phyloP scores from a whole-genome alignment of 371 early-diverging fungal species.

The Circinella umbellata region DNA sequence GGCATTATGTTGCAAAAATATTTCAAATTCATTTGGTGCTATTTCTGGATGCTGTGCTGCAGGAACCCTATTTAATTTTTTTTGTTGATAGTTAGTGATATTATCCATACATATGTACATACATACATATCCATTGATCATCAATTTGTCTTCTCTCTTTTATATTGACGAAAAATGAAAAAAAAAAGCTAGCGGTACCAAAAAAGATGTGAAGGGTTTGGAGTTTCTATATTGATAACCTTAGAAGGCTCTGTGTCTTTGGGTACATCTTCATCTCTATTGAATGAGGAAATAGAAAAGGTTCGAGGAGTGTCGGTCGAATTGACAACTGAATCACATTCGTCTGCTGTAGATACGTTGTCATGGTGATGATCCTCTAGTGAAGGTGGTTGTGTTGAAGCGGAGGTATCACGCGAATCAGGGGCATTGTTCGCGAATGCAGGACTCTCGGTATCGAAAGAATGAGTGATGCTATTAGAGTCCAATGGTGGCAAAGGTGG shows the following conservation, averaged over 20 bases:
- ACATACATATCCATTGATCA: too few relatives aligned
- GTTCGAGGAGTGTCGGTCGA: constrained; percentile 42
- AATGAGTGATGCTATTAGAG: background rate
- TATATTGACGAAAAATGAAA: too few relatives aligned
- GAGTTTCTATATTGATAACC: constrained; percentile 45
- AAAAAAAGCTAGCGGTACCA: constrained; percentile 29
- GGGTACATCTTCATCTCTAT: constrained; percentile 2
- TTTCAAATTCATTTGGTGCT: constrained; percentile 62
- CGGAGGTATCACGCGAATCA: constrained; percentile 5
- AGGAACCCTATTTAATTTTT: constrained; percentile 53
- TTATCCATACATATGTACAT: background rate
- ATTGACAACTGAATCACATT: constrained; percentile 39
- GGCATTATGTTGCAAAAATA: constrained; percentile 50
- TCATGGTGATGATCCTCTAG: constrained; percentile 8
- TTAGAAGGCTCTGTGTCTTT: background rate
- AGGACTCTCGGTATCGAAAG: background rate
- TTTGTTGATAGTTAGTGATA: background rate
- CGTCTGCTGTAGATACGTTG: constrained; percentile 2
- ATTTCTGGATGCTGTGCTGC: constrained; percentile 67
- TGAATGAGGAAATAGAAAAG: constrained; percentile 6
- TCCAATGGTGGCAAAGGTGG: constrained; percentile 6
- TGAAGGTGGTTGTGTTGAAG: constrained; percentile 18
- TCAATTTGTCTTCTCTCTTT: too few relatives aligned
- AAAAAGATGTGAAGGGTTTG: constrained; percentile 55
- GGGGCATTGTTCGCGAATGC: constrained; percentile 1